These are phyloP conservation scores for Ophiostoma triangulosporum DNA, from an alignment of 2,329 filamentous ascomycete species.

Conservation along the genomic window DNA sequence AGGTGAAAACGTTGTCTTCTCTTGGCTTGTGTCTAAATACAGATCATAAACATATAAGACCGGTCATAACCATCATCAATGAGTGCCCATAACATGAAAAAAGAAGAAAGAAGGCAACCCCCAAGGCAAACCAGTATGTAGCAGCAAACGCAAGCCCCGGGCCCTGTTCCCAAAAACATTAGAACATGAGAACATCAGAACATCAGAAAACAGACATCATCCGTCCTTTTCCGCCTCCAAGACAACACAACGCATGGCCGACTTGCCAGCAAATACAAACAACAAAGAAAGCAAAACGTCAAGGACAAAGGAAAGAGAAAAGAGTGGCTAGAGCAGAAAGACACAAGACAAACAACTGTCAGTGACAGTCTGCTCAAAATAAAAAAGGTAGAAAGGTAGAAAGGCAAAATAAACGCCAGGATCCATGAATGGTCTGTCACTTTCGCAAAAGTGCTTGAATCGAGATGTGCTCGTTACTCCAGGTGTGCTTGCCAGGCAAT, in stretches of 20 bases:
- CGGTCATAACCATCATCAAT: slow-evolving; percentile 7
- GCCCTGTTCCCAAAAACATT: background rate
- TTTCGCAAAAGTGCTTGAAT: slow-evolving; percentile 6
- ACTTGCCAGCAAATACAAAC: background rate
- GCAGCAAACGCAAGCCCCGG: background rate
- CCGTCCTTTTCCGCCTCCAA: too few relatives aligned
- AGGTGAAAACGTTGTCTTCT: background rate
- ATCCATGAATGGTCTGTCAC: slow-evolving; percentile 1
- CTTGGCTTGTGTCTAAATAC: slow-evolving; percentile 1
- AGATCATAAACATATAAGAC: slow-evolving; percentile 4
- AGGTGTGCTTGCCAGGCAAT: slow-evolving; percentile 6
- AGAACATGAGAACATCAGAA: too few relatives aligned
- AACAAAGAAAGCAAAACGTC: background rate
- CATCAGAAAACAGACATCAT: too few relatives aligned
- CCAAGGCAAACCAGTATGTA: background rate
- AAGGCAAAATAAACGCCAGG: background rate
- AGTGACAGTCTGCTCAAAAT: background rate
- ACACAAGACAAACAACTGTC: background rate
- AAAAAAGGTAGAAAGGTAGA: background rate
- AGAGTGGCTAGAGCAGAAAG: background rate
- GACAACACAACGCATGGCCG: too few relatives aligned
- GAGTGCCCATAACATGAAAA: background rate
- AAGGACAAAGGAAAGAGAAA: background rate
- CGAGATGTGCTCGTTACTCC: slow-evolving; percentile 9
- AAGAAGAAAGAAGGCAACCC: background rate